Evolutionary conservation across 306 rosid species (phyloP).

Genomic region (Benincasa hispida): DNA sequence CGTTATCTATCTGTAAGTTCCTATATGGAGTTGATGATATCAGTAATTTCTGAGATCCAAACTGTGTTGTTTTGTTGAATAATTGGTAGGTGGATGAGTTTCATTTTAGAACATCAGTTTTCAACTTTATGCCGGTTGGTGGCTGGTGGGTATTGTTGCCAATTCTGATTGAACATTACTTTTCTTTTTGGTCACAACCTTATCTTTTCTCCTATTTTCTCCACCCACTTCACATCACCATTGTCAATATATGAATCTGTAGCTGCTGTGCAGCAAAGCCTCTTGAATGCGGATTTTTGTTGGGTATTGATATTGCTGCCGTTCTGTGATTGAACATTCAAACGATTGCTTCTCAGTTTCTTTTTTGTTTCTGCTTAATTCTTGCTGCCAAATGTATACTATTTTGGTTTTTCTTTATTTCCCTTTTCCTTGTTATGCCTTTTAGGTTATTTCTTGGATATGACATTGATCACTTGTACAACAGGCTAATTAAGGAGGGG

Average conservation of each 20-base stretch:
- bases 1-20: slow-evolving; percentile 43
- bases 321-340: neutral
- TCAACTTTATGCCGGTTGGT: neutral
- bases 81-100: neutral
- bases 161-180: neutral
- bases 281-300: no score
- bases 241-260: neutral
- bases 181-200: neutral
- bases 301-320: neutral
- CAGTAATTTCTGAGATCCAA: slow-evolving; percentile 16
- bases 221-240: neutral
- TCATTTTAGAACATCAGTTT: neutral
- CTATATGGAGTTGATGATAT: slow-evolving; percentile 17
- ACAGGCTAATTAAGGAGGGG: neutral
- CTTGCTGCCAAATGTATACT: neutral
- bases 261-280: no score
- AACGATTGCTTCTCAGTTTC: neutral
- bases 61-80: neutral
- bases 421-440: neutral
- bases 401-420: neutral
- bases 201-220: neutral
- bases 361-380: neutral
- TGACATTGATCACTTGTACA: neutral
- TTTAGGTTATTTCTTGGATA: neutral
- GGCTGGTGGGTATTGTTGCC: neutral